Evolutionary conservation across 2,329 filamentous ascomycete species (phyloP), one percentile per base, ranked within the genome.

Genomic region (Cercospora janseana): DNA sequence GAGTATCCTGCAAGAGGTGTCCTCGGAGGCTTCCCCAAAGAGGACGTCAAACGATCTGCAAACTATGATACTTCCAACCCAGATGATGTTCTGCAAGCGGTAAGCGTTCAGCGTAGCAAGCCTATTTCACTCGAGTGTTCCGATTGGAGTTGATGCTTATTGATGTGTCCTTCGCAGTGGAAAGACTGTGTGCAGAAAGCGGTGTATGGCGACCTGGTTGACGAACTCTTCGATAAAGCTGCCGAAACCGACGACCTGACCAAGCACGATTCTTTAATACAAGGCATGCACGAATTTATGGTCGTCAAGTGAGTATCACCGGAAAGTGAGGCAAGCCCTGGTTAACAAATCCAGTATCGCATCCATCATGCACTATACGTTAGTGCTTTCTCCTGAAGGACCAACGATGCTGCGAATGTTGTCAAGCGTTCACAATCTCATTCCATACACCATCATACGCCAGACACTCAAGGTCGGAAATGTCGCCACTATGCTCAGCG

Each of bases 401-500:
- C 85, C 83, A 31, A 87, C 87, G 55, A 71, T 92, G 20, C 72
- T 89, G 15, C 85, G 84, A 51, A 77, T 91, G 29, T 70, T 88
- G 23, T 82, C 85, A 49, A 87, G 81, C 56, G 76, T 85, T 8
- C 83, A 91, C 66, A 80, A 78, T 48, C 73, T 91, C 49, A 70
- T 89, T 0, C 87, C 87, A 0, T 92, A 90, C 65, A 76, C 79
- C 32, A 73, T 88, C 56, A 76, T 91, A 43, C 79, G 83, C 52
- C 86, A 91, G 66, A 88, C 86, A 0, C 71, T 93, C 3, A 80
- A 82, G 31, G 77, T 91, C 10, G 85, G 87, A 4, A 93, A 92
- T 64, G 87, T 87, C 0, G 87, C 87, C 1, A 86, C 82, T 15
- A 91, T 93, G 87, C 83, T 92, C 49, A 86, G 79, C 61, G 87